Evolutionary conservation across 1,284 basidiomycete genomes (phyloP), one percentile per base, ranked within the genome.

Genomic region (Puccinia polysora): DNA sequence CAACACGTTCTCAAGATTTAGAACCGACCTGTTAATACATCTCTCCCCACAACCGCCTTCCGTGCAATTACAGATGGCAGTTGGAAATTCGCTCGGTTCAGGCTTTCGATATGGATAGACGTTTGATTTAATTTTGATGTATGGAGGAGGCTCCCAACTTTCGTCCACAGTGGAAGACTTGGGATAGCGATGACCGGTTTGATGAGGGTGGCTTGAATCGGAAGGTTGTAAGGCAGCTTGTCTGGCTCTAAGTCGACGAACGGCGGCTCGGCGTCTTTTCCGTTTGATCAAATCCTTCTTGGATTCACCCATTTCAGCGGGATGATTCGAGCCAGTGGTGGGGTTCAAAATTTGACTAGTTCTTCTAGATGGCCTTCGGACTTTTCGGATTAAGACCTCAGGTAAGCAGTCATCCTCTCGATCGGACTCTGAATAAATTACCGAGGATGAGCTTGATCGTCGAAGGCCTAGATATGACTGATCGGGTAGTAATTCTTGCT

Each of bases 121-220:
- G 50, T 71, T 71, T 23, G 68, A 62, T 40, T 71, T 71, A 38
- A 71, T 71, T 49, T 71, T 71, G 20, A 71, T 43, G 47, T 71
- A 71, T 12, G 68, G 45, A 4, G 56, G 56, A 20, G 68, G 58
- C 18, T 55, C 40, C 50, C 65, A 53, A 18, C 40, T 38, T 28
- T 67, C 65, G 43, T 52, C 18, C 30, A 34, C 55, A 34, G 25
- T n/a, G n/a, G n/a, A n/a, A n/a, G n/a, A n/a, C n/a, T n/a, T n/a
- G n/a, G 52, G 8, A 45, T 59, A 18, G 15, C 10, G 20, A 32
- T 43, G 50, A 20, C 40, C 10, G 47, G 36, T 7, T 14, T 34
- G 2, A 10, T 43, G 18, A 20, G 12, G 30, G 8, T 15, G 18
- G 65, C 50, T n/a, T n/a, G n/a, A n/a, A 40, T 40, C 30, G 14